phyloP scores from a whole-genome alignment of 169 alveolate genomes.

The Cryptosporidium sp. region DNA sequence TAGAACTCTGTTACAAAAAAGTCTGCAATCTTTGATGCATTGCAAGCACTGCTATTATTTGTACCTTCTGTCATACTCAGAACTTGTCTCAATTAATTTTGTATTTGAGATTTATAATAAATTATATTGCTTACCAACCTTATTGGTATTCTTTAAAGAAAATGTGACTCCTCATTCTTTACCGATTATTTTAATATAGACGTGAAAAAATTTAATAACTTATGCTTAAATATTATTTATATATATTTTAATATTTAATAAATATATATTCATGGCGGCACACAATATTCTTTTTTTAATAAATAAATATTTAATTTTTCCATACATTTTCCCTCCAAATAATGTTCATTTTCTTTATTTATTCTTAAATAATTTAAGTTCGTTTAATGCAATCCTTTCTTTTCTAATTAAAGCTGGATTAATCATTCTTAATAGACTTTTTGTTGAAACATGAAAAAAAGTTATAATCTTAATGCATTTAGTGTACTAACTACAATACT shows the following conservation, averaged over 20 bases:
- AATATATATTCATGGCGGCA: conserved; percentile 1
- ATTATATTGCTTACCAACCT: background rate
- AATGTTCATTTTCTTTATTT: background rate
- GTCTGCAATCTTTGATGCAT: conserved; percentile 68
- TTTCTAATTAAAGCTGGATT: background rate
- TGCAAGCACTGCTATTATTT: conserved; percentile 22
- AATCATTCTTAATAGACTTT: background rate
- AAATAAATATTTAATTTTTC: background rate
- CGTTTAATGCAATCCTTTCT: too few relatives aligned
- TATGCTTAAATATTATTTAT: background rate
- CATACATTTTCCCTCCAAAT: background rate
- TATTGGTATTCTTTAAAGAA: background rate
- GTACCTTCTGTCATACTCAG: conserved; percentile 34
- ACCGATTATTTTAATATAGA: background rate
- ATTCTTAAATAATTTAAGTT: background rate
- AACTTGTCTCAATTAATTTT: background rate
- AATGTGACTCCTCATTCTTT: conserved; percentile 11
- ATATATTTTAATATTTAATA: background rate
- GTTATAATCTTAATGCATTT: too few relatives aligned
- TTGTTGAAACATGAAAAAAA: too few relatives aligned
- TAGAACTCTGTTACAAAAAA: conserved; percentile 70
- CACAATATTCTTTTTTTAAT: background rate
- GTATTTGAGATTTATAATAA: background rate
- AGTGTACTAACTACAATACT: background rate
- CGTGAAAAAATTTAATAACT: conserved; percentile 16